Base-by-base conservation (phyloP, 257 asterid genomes). In the Solanum okadae region DNA sequence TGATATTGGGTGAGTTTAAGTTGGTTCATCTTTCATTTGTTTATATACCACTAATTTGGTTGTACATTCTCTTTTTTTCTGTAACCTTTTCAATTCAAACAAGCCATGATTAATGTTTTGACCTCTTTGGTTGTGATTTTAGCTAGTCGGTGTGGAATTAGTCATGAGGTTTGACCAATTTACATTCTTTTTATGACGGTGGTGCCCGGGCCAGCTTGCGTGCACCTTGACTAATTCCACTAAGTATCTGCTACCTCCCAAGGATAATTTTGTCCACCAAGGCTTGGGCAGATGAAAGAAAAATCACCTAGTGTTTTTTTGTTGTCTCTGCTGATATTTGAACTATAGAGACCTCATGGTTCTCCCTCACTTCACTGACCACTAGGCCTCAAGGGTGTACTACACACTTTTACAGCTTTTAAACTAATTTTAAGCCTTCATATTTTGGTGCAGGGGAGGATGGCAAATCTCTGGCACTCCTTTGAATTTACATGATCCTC, bases 401-500 rank as follows among this genome's bases (percentile, higher is more conserved):
- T 6, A 42, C 31, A 7, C n/a, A 0, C 40, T 49, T 73, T 8
- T 52, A 79, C 2, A 33, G n/a, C 31, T 87, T 61, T 85, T 35
- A 68, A 72, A 38, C n/a, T 88, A 46, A 76, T 87, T 91, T 56
- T 59, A 23, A 88, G 71, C 77, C 31, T 81, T 56, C 29, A 10
- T 71, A n/a, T 85, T 38, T 87, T 49, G 87, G 86, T 85, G 46
- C 89, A 98, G 99, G 68, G 99, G 99, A 91, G 98, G 98, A 78
- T 98, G 99, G 99, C 99, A 96, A 90, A 93, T 97, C 72, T 95
- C 99, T 86, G 99, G 99, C 34, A 91, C 98, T 8, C 98, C 98
- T 78, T 90, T 98, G 86, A 98, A 96, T 89, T 89, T 96, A 92
- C 94, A 95, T 29, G 99, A 98, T 90, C 98, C 99, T 89, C 99